Base-by-base conservation (phyloP, 129 eudicot species). In the Flaveria linearis region DNA sequence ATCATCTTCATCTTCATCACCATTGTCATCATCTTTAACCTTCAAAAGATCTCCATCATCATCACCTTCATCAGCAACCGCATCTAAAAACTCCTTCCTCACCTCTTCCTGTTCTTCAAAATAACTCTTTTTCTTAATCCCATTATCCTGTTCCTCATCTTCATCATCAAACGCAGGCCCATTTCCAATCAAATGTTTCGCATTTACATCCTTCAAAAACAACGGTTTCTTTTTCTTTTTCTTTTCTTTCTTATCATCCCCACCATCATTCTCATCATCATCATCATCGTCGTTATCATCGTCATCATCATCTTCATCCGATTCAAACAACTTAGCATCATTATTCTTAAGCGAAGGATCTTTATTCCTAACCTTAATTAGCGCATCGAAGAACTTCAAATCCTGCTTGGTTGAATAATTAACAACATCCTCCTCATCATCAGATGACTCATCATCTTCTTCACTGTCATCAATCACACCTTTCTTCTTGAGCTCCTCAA, bases 121-220 rank as follows among this genome's bases (percentile, higher is more conserved):
- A 79, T 81, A 90, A 72, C 80, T 92, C 84, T 67, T 74, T 46
- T 85, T 89, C 75, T 75, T 79, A 30, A 58, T 72, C 45, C 66
- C 72, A 33, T 33, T 10, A 23, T 74, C 83, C 49, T 78, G 85
- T 18, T 85, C 92, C 0, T 81, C 82, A 5, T 84, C 88, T 4
- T 74, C 87, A 7, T 83, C 89, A 0, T 81, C 85, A 61, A 88
- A 82, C 18, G 90, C 98, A 14, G 97, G 84, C 11, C 97, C 97
- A 23, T 71, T 70, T 77, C 87, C 91, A 33, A 88, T 80, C 53
- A 88, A 86, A 18, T 85, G 96, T 72, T 79, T 80, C 5, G 98
- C 91, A 6, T 79, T 82, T 67, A 89, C 90, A 79, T 94, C 96
- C 58, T 91, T 91, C 84, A 94, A 79, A 83, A 85, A 88, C 92